phyloP scores from a whole-genome alignment of 2,329 filamentous ascomycete genomes.

The Aureobasidium sp. region DNA sequence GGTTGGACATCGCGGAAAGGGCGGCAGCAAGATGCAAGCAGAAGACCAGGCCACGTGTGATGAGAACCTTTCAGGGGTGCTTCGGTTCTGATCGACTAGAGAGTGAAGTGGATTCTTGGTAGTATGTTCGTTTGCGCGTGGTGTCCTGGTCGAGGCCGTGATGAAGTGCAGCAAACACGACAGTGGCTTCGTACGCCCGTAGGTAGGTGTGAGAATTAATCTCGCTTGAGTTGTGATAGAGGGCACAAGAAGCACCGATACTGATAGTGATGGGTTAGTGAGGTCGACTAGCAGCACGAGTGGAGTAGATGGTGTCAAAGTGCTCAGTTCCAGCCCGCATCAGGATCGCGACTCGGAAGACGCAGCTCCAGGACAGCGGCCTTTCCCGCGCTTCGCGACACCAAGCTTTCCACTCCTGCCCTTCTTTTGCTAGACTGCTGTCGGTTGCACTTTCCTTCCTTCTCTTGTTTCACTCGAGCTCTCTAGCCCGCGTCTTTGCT shows the following conservation, averaged over 20 bases:
- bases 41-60: background rate
- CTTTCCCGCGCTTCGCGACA: slow-evolving; percentile 1
- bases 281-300: background rate
- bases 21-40: background rate
- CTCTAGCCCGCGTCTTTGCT: background rate
- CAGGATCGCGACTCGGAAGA: background rate
- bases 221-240: background rate
- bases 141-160: background rate
- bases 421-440: background rate
- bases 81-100: background rate
- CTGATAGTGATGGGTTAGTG: background rate
- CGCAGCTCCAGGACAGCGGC: background rate
- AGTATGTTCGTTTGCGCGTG: background rate
- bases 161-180: background rate
- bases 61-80: background rate
- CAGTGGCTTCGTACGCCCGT: background rate
- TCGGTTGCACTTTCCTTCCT: background rate
- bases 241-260: background rate
- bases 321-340: slow-evolving; percentile 1
- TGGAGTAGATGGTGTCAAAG: slow-evolving; percentile 3
- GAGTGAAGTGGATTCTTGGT: background rate
- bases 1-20: slow-evolving; percentile 3
- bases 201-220: background rate
- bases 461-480: background rate
- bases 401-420: background rate